Conservation (phyloP, 2,329 filamentous ascomycete genomes). For the Exophiala sp. region DNA sequence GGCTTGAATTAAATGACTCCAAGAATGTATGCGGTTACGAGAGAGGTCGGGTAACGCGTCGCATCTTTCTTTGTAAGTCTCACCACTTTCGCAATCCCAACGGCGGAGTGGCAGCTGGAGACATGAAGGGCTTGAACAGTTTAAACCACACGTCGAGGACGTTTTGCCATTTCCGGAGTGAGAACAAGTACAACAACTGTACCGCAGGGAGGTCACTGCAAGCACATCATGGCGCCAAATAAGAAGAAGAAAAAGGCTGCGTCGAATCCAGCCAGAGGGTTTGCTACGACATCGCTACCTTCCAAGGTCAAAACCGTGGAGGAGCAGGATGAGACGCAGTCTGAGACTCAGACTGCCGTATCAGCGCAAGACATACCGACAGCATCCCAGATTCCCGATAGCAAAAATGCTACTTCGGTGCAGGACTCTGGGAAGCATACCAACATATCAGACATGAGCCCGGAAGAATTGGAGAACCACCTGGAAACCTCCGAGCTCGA, state of each 20-base stretch:
- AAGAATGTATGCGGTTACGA: too few relatives aligned
- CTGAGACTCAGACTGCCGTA: constrained; percentile 2
- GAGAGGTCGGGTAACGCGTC: too few relatives aligned
- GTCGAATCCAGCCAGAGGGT: constrained; percentile 83
- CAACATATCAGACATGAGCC: constrained; percentile 57
- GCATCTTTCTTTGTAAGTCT: too few relatives aligned
- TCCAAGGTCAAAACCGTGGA: constrained; percentile 66
- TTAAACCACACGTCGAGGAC: too few relatives aligned
- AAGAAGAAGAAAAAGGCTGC: constrained; percentile 87
- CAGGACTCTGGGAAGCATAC: background rate
- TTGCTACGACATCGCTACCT: constrained; percentile 88
- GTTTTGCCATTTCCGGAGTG: too few relatives aligned
- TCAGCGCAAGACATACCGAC: background rate
- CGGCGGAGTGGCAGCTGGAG: too few relatives aligned
- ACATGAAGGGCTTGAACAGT: too few relatives aligned
- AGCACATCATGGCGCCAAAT: constrained; percentile 57
- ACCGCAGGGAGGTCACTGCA: background rate
- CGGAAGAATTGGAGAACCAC: constrained; percentile 86
- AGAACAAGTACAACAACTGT: too few relatives aligned
- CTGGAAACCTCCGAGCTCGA: constrained; percentile 90
- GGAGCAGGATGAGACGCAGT: constrained; percentile 26
- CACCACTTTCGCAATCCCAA: too few relatives aligned
- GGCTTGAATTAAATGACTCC: too few relatives aligned
- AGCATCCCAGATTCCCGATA: background rate
- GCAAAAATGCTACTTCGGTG: background rate